phyloP scores from a whole-genome alignment of 106 monocot genomes.

The Platanthera guangdongensis region DNA sequence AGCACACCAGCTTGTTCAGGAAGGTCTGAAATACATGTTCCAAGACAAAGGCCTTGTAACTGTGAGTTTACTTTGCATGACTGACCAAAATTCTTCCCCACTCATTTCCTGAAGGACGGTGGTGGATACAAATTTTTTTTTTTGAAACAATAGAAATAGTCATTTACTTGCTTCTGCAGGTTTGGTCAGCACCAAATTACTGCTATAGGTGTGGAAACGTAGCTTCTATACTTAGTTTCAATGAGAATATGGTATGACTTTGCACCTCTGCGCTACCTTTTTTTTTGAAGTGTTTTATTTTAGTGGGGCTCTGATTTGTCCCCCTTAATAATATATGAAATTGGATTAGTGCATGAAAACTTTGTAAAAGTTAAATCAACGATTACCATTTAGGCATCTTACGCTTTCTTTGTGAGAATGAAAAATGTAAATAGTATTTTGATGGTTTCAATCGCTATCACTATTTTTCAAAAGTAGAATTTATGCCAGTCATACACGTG shows the following conservation, averaged over 20 bases:
- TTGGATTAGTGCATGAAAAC: neutral
- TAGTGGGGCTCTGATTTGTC: neutral
- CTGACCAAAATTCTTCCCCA: neutral
- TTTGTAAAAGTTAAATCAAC: neutral
- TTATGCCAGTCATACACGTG: no score
- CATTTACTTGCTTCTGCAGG: conserved; percentile 24
- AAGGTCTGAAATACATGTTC: conserved; percentile 99
- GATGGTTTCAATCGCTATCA: no score
- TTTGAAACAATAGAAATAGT: neutral
- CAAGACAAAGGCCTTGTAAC: conserved; percentile 96
- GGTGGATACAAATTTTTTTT: neutral
- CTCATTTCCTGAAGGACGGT: neutral
- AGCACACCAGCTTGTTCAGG: conserved; percentile 96
- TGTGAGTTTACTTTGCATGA: conserved; percentile 38
- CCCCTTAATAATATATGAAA: neutral
- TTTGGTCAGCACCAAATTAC: conserved; percentile 99
- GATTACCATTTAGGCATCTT: neutral
- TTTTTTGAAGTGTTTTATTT: neutral
- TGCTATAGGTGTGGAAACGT: conserved; percentile 98
- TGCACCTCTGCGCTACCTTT: neutral
- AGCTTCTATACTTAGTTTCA: conserved; percentile 92
- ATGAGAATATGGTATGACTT: conserved; percentile 80
- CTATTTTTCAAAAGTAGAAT: no score
- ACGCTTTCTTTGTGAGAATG: no score
- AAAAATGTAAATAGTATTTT: no score